Conservation (phyloP, 1,139 yeast species). For the Pneumocystis canis region DNA sequence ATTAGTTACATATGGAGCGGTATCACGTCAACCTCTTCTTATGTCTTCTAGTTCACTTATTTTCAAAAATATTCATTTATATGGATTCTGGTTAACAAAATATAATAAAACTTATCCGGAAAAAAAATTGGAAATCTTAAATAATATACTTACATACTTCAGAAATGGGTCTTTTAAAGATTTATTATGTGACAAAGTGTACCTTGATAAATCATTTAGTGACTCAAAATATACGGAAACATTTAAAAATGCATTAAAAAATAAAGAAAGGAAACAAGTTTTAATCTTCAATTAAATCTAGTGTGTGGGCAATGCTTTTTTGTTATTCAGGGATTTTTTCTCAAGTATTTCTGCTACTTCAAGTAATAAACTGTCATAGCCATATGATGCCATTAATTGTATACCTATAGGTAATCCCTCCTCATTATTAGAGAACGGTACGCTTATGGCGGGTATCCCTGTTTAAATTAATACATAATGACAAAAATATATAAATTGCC, state of each 20-base stretch:
- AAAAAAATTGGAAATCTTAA: constrained; percentile 45
- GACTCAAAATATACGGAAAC: neutral
- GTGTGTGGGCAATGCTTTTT: neutral
- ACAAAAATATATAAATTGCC: constrained; percentile 22
- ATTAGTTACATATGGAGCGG: constrained; percentile 88
- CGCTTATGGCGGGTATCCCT: constrained; percentile 62
- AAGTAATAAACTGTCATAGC: constrained; percentile 55
- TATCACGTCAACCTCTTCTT: constrained; percentile 88
- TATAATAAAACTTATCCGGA: constrained; percentile 52
- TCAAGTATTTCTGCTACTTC: constrained; percentile 24
- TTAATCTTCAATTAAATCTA: neutral
- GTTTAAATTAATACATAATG: neutral
- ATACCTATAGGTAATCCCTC: constrained; percentile 39
- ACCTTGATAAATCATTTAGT: neutral
- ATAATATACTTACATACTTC: constrained; percentile 28
- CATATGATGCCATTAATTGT: constrained; percentile 76
- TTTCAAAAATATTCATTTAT: constrained; percentile 70
- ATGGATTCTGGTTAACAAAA: constrained; percentile 88
- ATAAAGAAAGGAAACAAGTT: constrained; percentile 1
- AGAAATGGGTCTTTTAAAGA: neutral
- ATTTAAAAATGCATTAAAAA: neutral
- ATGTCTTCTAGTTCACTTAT: constrained; percentile 80
- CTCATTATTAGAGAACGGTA: constrained; percentile 38
- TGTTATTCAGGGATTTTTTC: neutral
- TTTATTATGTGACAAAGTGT: neutral